These are phyloP conservation scores for Xylariaceae sp. DNA, from an alignment of 2,329 filamentous ascomycete genomes.

Conservation along the genomic window DNA sequence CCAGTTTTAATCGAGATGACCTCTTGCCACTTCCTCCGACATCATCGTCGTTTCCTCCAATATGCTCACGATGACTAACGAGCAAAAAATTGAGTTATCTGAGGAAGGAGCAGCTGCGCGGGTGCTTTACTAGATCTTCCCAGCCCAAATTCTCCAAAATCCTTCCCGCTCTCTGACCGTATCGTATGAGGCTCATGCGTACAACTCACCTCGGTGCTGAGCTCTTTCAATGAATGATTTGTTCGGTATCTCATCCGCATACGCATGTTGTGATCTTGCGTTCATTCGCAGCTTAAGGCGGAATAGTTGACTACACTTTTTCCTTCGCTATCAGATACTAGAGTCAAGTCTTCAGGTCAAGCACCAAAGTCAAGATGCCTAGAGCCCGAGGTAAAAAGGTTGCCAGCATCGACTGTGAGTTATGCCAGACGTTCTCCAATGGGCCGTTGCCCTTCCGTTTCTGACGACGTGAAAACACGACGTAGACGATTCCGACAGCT, in stretches of 20 bases:
- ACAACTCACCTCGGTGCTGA: no score
- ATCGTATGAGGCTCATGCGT: neutral
- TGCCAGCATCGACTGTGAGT: conserved; percentile 3
- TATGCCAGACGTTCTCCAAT: neutral
- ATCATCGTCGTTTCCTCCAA: neutral
- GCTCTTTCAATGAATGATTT: neutral
- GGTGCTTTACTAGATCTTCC: no score
- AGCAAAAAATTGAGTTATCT: neutral
- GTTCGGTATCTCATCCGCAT: neutral
- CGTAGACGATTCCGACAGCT: conserved; percentile 15
- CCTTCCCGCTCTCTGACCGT: neutral
- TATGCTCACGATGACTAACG: neutral
- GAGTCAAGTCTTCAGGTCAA: neutral
- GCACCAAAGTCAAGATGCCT: conserved; percentile 6
- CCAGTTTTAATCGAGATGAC: no score
- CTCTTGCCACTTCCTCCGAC: neutral
- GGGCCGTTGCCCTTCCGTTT: neutral
- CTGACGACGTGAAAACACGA: conserved; percentile 4
- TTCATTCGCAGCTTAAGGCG: neutral
- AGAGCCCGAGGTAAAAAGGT: neutral
- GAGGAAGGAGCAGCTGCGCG: conserved; percentile 4
- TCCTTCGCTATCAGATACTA: no score
- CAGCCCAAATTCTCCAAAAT: neutral
- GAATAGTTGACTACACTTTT: neutral
- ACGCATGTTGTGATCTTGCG: neutral